Evolutionary conservation across 768 basidiomycete genomes (phyloP), one percentile per base, ranked within the genome.

Genomic region (Suillus weaverae): DNA sequence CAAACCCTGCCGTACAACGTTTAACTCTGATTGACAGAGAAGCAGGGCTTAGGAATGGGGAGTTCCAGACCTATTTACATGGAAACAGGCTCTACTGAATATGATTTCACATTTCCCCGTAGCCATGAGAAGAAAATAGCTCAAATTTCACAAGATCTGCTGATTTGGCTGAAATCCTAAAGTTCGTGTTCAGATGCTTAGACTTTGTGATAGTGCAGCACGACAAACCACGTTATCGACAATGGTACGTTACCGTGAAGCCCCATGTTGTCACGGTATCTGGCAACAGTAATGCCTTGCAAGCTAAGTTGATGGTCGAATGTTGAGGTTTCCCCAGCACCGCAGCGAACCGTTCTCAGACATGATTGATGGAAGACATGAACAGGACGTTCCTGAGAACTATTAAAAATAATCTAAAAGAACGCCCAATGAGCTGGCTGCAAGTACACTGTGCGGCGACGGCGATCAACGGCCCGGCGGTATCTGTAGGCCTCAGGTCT

Each of bases 1-100:
- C 63, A 51, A 67, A 46, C 53, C 53, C 22, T 71, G 75, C 67
- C 71, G 73, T 74, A 74, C 61, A 63, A 60, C 50, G 18, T 63
- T 62, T 65, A 64, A 61, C 64, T 67, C 62, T 68, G 39, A 65
- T 65, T 72, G 68, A 69, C 68, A 72, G 64, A 60, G 64, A 57
- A 63, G 63, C 22, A 60, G 53, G 57, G 55, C 43, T 48, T 8
- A 51, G 41, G 62, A 36, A 66, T 61, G 38, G 33, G 51, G 50
- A 48, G 30, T 51, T 57, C 66, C 68, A 64, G 64, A 22, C 62
- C 33, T n/a, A 33, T 39, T 51, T 44, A 33, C 54, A 63, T 60
- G 44, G 55, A 43, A 48, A 60, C 20, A 32, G 59, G 56, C 59
- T 51, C 38, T 54, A 43, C 59, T 32, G 57, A 33, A 26, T 61